A percentile compares a stretch with the other conserved stretches of the same genome.
phyloP scores from a whole-genome alignment of 352 stramenopile species.

The Phytopythium mirpurense region DNA sequence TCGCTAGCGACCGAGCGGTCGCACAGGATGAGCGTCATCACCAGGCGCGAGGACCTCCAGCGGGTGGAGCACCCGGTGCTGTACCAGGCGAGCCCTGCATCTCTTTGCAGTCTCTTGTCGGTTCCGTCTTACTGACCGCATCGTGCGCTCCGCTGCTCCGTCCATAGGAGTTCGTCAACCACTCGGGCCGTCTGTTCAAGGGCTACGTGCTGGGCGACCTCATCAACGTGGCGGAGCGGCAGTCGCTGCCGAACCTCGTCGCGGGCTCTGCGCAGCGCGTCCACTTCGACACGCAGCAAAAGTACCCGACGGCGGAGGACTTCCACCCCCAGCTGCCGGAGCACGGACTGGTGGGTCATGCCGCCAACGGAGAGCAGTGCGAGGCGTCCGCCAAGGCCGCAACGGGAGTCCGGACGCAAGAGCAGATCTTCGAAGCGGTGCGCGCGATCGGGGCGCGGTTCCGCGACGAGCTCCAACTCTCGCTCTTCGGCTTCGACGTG shows the following conservation, averaged over 20 bases:
- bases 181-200: conserved; percentile 75
- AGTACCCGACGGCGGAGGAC: conserved; percentile 61
- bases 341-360: too few species aligned
- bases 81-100: conserved; percentile 46
- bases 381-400: background rate
- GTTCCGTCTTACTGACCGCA: too few species aligned
- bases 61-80: conserved; percentile 50
- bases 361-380: too few species aligned
- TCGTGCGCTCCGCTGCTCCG: too few species aligned
- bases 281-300: conserved; percentile 79
- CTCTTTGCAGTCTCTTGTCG: too few species aligned
- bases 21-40: conserved; percentile 82
- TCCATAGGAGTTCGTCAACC: conserved; percentile 85
- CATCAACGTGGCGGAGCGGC: conserved; percentile 72
- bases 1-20: conserved; percentile 64
- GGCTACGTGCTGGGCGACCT: conserved; percentile 75
- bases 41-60: conserved; percentile 50
- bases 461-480: conserved; percentile 54
- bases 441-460: conserved; percentile 57
- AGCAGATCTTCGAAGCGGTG: conserved; percentile 51
- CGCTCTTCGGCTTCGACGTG: conserved; percentile 83
- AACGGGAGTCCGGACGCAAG: conserved; percentile 18
- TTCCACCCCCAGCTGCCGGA: conserved; percentile 30
- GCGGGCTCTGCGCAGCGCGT: conserved; percentile 41
- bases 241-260: conserved; percentile 67